phyloP scores from a whole-genome alignment of 306 rosid species.

The Malus sieversii region DNA sequence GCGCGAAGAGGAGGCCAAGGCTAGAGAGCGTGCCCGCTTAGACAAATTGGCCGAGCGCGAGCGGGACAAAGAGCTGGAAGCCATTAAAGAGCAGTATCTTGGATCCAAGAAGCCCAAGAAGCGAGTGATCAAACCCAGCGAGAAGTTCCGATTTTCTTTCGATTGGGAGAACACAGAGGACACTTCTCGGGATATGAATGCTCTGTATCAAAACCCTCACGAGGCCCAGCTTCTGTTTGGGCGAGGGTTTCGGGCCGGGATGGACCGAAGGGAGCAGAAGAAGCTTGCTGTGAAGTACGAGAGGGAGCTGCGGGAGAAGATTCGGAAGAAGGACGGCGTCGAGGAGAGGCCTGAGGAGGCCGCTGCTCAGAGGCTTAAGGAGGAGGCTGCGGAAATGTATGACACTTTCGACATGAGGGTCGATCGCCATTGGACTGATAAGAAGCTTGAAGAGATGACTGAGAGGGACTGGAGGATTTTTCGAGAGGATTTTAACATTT shows the following conservation, averaged over 20 bases:
- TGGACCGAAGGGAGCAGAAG: slow-evolving; percentile 92
- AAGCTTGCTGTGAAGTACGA: slow-evolving; percentile 85
- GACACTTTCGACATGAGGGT: slow-evolving; percentile 83
- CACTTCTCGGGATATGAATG: slow-evolving; percentile 80
- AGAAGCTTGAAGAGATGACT: slow-evolving; percentile 81
- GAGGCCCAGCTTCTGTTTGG: slow-evolving; percentile 86
- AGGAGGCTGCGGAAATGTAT: slow-evolving; percentile 69
- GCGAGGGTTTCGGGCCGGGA: slow-evolving; percentile 79
- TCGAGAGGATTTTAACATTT: slow-evolving; percentile 75
- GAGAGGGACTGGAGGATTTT: slow-evolving; percentile 92
- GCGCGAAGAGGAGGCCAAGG: slow-evolving; percentile 55
- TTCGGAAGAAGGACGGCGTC: slow-evolving; percentile 58
- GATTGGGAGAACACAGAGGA: slow-evolving; percentile 94
- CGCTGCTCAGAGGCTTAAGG: slow-evolving; percentile 70
- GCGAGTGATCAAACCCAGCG: slow-evolving; percentile 84
- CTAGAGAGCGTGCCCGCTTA: slow-evolving; percentile 54
- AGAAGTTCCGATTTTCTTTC: slow-evolving; percentile 84
- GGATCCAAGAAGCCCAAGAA: slow-evolving; percentile 88
- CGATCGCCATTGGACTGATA: slow-evolving; percentile 88
- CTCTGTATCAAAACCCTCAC: slow-evolving; percentile 78
- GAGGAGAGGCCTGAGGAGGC: slow-evolving; percentile 91
- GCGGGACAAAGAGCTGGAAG: slow-evolving; percentile 64
- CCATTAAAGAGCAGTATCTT: slow-evolving; percentile 78
- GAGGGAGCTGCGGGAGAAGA: slow-evolving; percentile 71
- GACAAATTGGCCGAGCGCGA: slow-evolving; percentile 72